Conservation (phyloP, 2,329 filamentous ascomycete genomes). For the Ilyonectria mors-panacis region DNA sequence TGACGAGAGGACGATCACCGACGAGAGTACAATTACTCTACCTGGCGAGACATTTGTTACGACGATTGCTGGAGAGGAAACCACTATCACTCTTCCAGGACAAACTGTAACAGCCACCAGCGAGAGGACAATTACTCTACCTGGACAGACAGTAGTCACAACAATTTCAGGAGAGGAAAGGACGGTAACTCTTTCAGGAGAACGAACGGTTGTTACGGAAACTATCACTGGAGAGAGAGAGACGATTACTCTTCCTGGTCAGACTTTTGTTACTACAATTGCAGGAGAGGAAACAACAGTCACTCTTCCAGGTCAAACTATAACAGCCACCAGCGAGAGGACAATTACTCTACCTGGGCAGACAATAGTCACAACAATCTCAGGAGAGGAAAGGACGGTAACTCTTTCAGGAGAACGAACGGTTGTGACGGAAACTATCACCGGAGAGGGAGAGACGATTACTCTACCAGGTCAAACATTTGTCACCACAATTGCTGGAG, state of each 20-base stretch:
- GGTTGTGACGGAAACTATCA: background rate
- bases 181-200: background rate
- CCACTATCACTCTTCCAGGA: conserved; percentile 10
- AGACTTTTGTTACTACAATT: background rate
- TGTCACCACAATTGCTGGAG: conserved; percentile 26
- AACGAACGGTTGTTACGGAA: background rate
- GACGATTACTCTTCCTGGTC: conserved; percentile 11
- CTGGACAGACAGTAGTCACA: conserved; percentile 4
- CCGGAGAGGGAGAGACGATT: conserved; percentile 28
- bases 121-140: background rate
- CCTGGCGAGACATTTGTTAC: background rate
- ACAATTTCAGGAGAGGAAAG: conserved; percentile 11
- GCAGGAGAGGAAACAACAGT: conserved; percentile 6
- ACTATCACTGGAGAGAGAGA: conserved; percentile 7
- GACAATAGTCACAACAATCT: conserved; percentile 12
- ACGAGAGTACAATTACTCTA: background rate
- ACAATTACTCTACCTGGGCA: conserved; percentile 6
- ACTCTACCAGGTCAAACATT: conserved; percentile 14
- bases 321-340: background rate
- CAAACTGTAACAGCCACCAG: background rate
- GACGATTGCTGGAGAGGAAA: background rate
- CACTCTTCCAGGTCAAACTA: conserved; percentile 6
- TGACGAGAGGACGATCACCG: background rate
- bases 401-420: conserved; percentile 13
- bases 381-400: conserved; percentile 4